Evolutionary conservation across 2,329 filamentous ascomycete genomes (phyloP).

Genomic region (Samsoniella hepiali): DNA sequence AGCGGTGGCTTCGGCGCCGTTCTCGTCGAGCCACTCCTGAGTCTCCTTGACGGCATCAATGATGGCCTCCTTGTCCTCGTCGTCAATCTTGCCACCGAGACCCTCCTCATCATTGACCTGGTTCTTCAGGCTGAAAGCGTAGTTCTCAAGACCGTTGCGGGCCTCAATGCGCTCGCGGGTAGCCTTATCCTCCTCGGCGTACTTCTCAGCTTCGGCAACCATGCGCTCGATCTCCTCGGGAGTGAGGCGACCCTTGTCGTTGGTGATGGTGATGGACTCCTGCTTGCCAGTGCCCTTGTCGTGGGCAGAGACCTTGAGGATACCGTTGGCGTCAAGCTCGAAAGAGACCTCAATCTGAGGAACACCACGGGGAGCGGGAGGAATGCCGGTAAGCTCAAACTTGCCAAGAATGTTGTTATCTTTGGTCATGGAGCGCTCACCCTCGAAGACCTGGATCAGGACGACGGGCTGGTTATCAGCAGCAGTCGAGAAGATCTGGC

Average conservation of each 20-base stretch:
- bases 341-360: constrained; percentile 98
- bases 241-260: constrained; percentile 97
- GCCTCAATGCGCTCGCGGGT: constrained; percentile 95
- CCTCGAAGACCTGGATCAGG: constrained; percentile 92
- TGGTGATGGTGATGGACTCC: constrained; percentile 97
- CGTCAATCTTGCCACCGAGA: constrained; percentile 96
- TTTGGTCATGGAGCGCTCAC: constrained; percentile 90
- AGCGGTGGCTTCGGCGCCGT: constrained; percentile 75
- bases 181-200: constrained; percentile 98
- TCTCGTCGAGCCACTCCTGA: constrained; percentile 95
- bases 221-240: constrained; percentile 98
- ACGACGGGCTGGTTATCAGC: constrained; percentile 96
- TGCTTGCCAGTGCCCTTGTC: constrained; percentile 98
- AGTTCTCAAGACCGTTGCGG: constrained; percentile 97
- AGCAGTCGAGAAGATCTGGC: constrained; percentile 95
- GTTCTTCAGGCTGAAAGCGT: constrained; percentile 98
- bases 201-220: constrained; percentile 97
- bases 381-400: constrained; percentile 96
- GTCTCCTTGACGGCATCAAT: constrained; percentile 96
- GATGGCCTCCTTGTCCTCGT: constrained; percentile 97
- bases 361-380: constrained; percentile 90
- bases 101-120: constrained; percentile 96
- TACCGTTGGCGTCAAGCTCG: constrained; percentile 97
- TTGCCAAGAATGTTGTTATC: constrained; percentile 97
- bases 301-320: constrained; percentile 90